A percentile compares a stretch with the other conserved stretches of the same genome.
Evolutionary conservation across 2,329 filamentous ascomycete genomes (phyloP).

Genomic region (Aspergillus fumigatiaffinis): DNA sequence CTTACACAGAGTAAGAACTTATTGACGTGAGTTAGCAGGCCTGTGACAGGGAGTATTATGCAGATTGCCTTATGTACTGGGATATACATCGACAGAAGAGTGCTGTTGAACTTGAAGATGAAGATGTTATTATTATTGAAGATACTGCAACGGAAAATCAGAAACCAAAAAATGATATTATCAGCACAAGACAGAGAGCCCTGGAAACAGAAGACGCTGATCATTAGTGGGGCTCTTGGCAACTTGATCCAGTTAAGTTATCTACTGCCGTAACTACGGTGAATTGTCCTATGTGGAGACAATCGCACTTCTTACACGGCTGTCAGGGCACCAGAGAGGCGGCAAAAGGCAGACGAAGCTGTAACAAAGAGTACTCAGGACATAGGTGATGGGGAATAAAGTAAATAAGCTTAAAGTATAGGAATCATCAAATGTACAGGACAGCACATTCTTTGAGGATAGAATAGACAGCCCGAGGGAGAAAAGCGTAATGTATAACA

Average conservation of each 20-base stretch:
- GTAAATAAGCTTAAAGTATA: not conserved
- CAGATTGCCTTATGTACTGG: too few species aligned
- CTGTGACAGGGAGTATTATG: not conserved
- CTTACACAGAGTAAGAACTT: not conserved
- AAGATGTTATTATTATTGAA: not conserved
- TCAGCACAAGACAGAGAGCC: not conserved
- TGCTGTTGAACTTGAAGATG: too few species aligned
- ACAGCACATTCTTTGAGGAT: not conserved
- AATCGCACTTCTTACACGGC: not conserved
- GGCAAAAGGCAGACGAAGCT: not conserved
- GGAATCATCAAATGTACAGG: not conserved
- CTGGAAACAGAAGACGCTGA: not conserved
- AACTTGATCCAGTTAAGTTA: not conserved
- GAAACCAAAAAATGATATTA: not conserved
- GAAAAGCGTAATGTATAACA: not conserved
- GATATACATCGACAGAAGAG: not conserved
- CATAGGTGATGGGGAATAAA: not conserved
- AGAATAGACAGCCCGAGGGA: not conserved
- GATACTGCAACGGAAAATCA: not conserved
- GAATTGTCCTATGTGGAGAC: not conserved
- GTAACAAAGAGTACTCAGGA: not conserved
- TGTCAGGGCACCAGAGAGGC: not conserved
- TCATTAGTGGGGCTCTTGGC: not conserved
- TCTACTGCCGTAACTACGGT: not conserved
- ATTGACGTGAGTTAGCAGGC: not conserved